Conservation (phyloP, 805 yeast genomes). For the Danielia reshetovae region DNA sequence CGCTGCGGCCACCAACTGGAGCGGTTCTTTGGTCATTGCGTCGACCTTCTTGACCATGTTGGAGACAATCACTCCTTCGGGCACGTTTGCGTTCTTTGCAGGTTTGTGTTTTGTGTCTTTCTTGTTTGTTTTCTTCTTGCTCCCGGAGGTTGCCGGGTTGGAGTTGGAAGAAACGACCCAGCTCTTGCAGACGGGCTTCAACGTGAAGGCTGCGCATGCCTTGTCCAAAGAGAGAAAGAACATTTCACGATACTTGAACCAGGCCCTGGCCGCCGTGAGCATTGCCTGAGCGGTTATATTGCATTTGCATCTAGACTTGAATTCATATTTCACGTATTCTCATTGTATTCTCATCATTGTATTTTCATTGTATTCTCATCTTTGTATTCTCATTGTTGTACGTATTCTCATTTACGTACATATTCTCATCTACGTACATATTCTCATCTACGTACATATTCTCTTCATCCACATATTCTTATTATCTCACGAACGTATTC, state of each 20-base stretch:
- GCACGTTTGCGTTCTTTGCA: slow-evolving; percentile 89
- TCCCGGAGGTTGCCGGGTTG: slow-evolving; percentile 89
- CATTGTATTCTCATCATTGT: too few species aligned
- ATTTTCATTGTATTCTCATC: too few species aligned
- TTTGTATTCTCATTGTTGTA: too few species aligned
- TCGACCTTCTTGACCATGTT: slow-evolving; percentile 93
- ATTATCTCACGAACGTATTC: too few species aligned
- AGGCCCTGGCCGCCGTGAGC: too few species aligned
- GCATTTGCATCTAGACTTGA: too few species aligned
- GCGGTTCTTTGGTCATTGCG: slow-evolving; percentile 87
- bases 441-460: too few species aligned
- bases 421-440: too few species aligned
- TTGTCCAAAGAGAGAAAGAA: slow-evolving; percentile 36
- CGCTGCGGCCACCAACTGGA: slow-evolving; percentile 94
- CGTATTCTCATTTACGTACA: too few species aligned
- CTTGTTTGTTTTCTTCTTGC: slow-evolving; percentile 73
- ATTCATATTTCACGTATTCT: too few species aligned
- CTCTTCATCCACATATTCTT: too few species aligned
- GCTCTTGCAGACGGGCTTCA: slow-evolving; percentile 79
- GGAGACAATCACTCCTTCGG: slow-evolving; percentile 88
- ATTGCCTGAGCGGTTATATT: too few species aligned
- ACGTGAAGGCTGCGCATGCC: slow-evolving; percentile 53
- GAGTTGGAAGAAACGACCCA: slow-evolving; percentile 89
- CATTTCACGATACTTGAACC: slow-evolving; percentile 8
- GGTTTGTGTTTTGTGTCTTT: slow-evolving; percentile 71